Conservation (phyloP, 176 grass and related monocot genomes). For the Pontederia paniculata region DNA sequence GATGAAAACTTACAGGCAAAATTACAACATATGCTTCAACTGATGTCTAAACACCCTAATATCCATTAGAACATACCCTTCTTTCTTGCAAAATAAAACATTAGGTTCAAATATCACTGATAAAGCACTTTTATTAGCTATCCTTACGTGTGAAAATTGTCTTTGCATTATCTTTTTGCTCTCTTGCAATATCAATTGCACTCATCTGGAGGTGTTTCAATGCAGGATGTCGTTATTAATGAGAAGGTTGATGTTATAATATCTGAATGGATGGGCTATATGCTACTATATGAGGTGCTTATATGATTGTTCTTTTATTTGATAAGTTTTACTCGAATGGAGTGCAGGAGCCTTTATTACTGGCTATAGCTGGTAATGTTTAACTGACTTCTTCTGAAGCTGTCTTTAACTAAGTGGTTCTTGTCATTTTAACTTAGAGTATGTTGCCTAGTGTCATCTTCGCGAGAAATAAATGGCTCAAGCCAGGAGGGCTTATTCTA, state of each 20-base stretch:
- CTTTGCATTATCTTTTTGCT: too few species aligned
- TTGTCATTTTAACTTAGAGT: slow-evolving; percentile 36
- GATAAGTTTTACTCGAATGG: not conserved
- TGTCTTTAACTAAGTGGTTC: slow-evolving; percentile 3
- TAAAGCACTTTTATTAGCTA: too few species aligned
- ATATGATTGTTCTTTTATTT: slow-evolving; percentile 17
- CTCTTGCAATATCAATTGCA: too few species aligned
- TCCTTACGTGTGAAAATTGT: too few species aligned
- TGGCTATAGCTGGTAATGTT: slow-evolving; percentile 8
- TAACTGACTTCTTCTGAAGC: not conserved
- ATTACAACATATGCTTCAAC: too few species aligned
- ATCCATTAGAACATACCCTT: too few species aligned
- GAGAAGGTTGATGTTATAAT: slow-evolving; percentile 96
- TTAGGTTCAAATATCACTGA: too few species aligned
- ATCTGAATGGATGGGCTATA: slow-evolving; percentile 99
- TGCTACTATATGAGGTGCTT: slow-evolving; percentile 89
- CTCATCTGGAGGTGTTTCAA: not conserved
- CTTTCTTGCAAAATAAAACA: too few species aligned
- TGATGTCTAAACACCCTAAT: too few species aligned
- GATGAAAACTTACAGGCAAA: too few species aligned
- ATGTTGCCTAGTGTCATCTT: slow-evolving; percentile 96
- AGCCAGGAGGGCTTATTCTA: slow-evolving; percentile 91
- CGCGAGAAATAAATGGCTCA: slow-evolving; percentile 98
- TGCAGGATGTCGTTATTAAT: slow-evolving; percentile 79
- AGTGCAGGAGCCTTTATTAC: not conserved